Percentiles rank a stretch among this genome's conserved stretches.
Evolutionary conservation across 1,284 basidiomycete genomes (phyloP).

Genomic region (Tilletiaria anomala): DNA sequence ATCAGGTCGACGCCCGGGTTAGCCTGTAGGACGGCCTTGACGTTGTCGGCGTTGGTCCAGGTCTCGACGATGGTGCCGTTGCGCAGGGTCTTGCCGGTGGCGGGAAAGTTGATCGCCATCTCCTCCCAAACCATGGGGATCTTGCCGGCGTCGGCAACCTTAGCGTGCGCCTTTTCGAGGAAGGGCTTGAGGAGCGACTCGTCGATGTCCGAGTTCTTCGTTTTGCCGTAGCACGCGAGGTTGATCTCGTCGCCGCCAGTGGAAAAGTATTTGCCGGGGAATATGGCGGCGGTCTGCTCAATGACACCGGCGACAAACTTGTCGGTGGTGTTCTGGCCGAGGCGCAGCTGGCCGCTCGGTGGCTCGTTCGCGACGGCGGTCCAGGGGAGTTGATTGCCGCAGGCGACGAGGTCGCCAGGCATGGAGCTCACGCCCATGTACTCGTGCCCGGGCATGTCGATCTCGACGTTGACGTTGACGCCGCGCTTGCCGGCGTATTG

Average conservation of each 20-base stretch:
- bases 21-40: constrained; percentile 47
- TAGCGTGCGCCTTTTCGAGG: constrained; percentile 47
- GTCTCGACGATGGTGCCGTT: constrained; percentile 57
- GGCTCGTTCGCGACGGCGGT: constrained; percentile 45
- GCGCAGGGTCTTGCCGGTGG: constrained; percentile 43
- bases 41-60: constrained; percentile 57
- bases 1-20: constrained; percentile 53
- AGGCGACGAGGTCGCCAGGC: constrained; percentile 61
- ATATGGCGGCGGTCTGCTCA: constrained; percentile 38
- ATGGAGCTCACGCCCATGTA: constrained; percentile 50
- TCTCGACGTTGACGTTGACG: constrained; percentile 60
- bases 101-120: constrained; percentile 28
- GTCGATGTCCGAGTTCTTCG: constrained; percentile 14
- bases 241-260: constrained; percentile 77
- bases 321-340: constrained; percentile 44
- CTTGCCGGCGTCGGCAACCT: constrained; percentile 45
- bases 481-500: constrained; percentile 60
- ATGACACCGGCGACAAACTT: constrained; percentile 20
- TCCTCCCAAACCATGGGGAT: constrained; percentile 60
- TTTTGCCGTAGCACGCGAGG: constrained; percentile 49
- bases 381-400: constrained; percentile 54
- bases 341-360: constrained; percentile 63
- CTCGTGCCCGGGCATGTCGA: constrained; percentile 71
- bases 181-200: constrained; percentile 46
- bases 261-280: constrained; percentile 54